Conservation (phyloP, 768 basidiomycete genomes). For the Dioszegia crocea region DNA sequence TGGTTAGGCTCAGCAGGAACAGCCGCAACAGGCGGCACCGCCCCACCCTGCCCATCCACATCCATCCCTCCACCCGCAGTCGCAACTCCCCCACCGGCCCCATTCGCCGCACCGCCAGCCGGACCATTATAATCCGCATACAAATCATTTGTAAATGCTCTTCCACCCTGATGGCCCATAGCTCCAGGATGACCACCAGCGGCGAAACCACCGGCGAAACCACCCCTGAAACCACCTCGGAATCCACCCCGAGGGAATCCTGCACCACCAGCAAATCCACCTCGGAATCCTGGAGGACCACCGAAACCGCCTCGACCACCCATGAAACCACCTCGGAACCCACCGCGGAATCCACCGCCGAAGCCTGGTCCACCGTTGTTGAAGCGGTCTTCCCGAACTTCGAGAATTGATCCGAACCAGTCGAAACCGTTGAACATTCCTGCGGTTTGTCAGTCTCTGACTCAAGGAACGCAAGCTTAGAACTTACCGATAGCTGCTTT, state of each 20-base stretch:
- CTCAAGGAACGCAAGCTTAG: neutral
- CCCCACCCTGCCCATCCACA: neutral
- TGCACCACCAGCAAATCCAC: slow-evolving; percentile 53
- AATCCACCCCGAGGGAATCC: slow-evolving; percentile 53
- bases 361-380: slow-evolving; percentile 41
- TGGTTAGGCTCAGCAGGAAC: slow-evolving; percentile 72
- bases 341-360: slow-evolving; percentile 53
- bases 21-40: slow-evolving; percentile 38
- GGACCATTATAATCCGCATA: slow-evolving; percentile 92
- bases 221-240: slow-evolving; percentile 53
- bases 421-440: slow-evolving; percentile 97
- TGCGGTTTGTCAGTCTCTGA: slow-evolving; percentile 42
- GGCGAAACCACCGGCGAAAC: slow-evolving; percentile 51
- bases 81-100: slow-evolving; percentile 22
- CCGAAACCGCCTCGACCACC: slow-evolving; percentile 58
- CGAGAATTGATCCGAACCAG: slow-evolving; percentile 91
- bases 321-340: slow-evolving; percentile 52
- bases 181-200: too few species aligned
- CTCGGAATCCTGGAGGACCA: slow-evolving; percentile 32
- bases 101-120: slow-evolving; percentile 55
- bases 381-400: slow-evolving; percentile 75
- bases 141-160: slow-evolving; percentile 71
- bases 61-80: slow-evolving; percentile 30
- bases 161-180: slow-evolving; percentile 58
- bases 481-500: slow-evolving; percentile 80